phyloP scores from a whole-genome alignment of 2,329 filamentous ascomycete genomes.

The Calonectria pseudoturangicola region DNA sequence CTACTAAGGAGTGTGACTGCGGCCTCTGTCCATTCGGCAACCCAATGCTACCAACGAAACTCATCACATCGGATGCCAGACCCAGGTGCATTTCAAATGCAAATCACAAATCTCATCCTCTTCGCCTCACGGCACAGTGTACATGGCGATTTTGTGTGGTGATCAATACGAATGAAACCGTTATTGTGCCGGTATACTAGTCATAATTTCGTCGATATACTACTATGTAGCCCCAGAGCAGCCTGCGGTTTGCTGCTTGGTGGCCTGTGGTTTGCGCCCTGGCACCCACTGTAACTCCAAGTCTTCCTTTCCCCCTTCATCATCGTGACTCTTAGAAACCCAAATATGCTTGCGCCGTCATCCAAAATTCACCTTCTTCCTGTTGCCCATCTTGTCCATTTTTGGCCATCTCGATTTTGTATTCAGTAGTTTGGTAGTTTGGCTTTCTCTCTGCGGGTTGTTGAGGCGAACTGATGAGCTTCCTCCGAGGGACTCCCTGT shows the following conservation, averaged over 20 bases:
- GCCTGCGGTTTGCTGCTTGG: too few relatives aligned
- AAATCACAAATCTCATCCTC: background rate
- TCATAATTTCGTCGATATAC: constrained; percentile 21
- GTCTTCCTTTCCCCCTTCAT: constrained; percentile 8
- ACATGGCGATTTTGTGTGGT: background rate
- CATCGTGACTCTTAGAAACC: constrained; percentile 47
- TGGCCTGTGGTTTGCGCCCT: background rate
- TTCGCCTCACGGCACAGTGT: too few relatives aligned
- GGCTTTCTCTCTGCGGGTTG: background rate
- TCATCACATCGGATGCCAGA: background rate
- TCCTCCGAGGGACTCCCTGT: constrained; percentile 40
- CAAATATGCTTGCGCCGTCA: constrained; percentile 57
- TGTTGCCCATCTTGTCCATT: constrained; percentile 42
- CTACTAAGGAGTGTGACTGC: background rate
- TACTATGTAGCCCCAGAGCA: constrained; percentile 21
- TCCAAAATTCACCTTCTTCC: constrained; percentile 57
- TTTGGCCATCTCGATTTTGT: constrained; percentile 3
- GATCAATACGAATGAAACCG: background rate
- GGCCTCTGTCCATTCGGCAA: background rate
- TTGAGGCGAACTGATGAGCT: constrained; percentile 2
- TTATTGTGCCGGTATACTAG: background rate
- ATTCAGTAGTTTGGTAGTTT: background rate
- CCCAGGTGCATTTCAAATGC: constrained; percentile 5
- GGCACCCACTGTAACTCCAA: background rate
- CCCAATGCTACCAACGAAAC: constrained; percentile 2